Base-by-base conservation (phyloP, 352 stramenopile species). In the Pythium aquatile region DNA sequence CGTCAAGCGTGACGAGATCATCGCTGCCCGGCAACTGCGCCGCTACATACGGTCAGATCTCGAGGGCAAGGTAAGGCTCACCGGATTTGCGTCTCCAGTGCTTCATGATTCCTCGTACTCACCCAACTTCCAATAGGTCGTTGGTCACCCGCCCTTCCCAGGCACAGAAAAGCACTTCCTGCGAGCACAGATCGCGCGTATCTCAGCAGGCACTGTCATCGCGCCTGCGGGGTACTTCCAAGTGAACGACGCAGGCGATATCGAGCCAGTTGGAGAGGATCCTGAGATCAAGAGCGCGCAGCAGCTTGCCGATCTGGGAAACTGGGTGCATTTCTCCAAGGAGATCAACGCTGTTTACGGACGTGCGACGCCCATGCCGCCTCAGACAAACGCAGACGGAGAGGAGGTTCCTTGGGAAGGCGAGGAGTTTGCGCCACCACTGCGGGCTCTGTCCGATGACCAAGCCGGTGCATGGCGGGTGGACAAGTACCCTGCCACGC, bases 131-230 rank as follows among this genome's bases (percentile, higher is more conserved):
- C 40, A n/a, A 1, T 64, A 79, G 72, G 81, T 92, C 17, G 62
- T 68, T 0, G 87, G 86, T 0, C 91, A 97, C 47, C 91, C 91
- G 5, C 88, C 91, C 14, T 98, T 98, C 62, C 90, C 88, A 16
- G 91, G 92, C 0, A 70, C 72, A 16, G 91, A 97, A 64, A 85
- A 87, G 29, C 77, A 97, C 56, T 95, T 93, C 42, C 55, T 98
- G 8, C 85, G 92, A 42, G 87, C 91, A 2, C 84, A 97, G 65
- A 96, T 97, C 64, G 92, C 91, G 42, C 88, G 88, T 44, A 97
- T 98, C 68, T 88, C 81, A 24, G 70, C 87, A 3, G 76, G 78
- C 4, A 96, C 84, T 0, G 87, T 90, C 3, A 59, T 98, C 20
- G 94, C 85, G 39, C 92, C 92, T 17, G 72, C 75, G 24, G 92